phyloP scores from a whole-genome alignment of 108 stramenopile species.

The Pseudonitzschia multistriata region DNA sequence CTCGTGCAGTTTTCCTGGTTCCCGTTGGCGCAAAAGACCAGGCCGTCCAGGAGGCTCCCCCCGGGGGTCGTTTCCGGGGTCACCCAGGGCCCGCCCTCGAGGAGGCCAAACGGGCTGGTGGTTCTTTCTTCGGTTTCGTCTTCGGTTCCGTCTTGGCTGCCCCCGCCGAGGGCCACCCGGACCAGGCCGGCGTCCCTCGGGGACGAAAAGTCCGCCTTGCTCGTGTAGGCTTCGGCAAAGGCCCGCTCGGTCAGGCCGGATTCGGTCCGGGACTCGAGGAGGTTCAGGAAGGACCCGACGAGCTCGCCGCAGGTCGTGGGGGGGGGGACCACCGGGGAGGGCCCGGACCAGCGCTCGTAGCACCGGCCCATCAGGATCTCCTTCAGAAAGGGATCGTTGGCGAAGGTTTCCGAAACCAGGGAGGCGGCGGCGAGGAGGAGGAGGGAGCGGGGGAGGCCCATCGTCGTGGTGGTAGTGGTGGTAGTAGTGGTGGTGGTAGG shows the following conservation, averaged over 20 bases:
- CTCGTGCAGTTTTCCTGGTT: not conserved
- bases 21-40: conserved; percentile 2
- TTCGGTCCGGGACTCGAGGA: conserved; percentile 8
- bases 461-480: no score
- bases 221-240: not conserved
- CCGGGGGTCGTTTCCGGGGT: conserved; percentile 15
- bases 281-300: conserved; percentile 2
- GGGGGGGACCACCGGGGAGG: not conserved
- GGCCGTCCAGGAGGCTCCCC: not conserved
- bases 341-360: not conserved
- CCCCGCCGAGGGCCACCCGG: not conserved
- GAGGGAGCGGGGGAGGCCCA: not conserved
- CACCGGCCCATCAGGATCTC: conserved; percentile 21
- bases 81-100: not conserved
- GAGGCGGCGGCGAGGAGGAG: not conserved
- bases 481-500: no score
- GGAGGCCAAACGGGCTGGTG: no score
- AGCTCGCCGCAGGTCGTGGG: not conserved
- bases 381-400: conserved; percentile 4
- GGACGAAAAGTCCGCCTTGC: not conserved
- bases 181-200: not conserved
- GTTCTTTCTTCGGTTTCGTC: no score
- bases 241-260: not conserved
- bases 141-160: not conserved
- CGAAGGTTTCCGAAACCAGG: not conserved